These are phyloP conservation scores for Claviceps africana DNA, from an alignment of 2,329 filamentous ascomycete genomes.

Conservation along the genomic window DNA sequence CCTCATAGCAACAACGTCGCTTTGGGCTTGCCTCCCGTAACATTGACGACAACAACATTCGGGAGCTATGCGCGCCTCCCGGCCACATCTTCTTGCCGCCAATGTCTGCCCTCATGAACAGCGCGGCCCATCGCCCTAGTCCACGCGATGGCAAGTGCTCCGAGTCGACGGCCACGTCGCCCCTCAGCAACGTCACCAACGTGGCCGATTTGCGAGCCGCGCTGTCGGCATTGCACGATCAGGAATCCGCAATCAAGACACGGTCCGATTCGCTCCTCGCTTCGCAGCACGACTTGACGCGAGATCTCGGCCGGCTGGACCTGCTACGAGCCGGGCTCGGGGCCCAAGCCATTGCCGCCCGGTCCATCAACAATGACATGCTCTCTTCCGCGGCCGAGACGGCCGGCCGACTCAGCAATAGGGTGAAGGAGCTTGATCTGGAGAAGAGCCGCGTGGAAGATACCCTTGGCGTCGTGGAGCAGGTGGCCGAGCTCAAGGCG, in stretches of 20 bases:
- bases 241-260: slow-evolving; percentile 59
- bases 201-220: slow-evolving; percentile 68
- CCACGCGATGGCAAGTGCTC: slow-evolving; percentile 17
- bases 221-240: slow-evolving; percentile 59
- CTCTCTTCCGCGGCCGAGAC: slow-evolving; percentile 75
- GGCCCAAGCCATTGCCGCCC: slow-evolving; percentile 70
- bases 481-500: slow-evolving; percentile 91
- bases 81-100: slow-evolving; percentile 23
- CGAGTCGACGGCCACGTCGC: slow-evolving; percentile 12
- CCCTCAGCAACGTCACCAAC: slow-evolving; percentile 56
- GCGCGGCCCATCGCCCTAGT: slow-evolving; percentile 23
- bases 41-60: slow-evolving; percentile 6
- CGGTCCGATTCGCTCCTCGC: slow-evolving; percentile 64
- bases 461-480: slow-evolving; percentile 82
- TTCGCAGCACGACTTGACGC: slow-evolving; percentile 73
- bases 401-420: slow-evolving; percentile 69
- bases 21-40: background rate
- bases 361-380: slow-evolving; percentile 80
- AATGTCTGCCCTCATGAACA: slow-evolving; percentile 35
- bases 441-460: slow-evolving; percentile 87
- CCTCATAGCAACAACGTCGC: background rate
- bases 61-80: slow-evolving; percentile 30
- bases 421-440: slow-evolving; percentile 75
- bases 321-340: slow-evolving; percentile 78
- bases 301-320: slow-evolving; percentile 77